Percentiles rank a stretch among this genome's conserved stretches.
Conservation (phyloP, 345 rosid genomes). For the Acer yangbiense region DNA sequence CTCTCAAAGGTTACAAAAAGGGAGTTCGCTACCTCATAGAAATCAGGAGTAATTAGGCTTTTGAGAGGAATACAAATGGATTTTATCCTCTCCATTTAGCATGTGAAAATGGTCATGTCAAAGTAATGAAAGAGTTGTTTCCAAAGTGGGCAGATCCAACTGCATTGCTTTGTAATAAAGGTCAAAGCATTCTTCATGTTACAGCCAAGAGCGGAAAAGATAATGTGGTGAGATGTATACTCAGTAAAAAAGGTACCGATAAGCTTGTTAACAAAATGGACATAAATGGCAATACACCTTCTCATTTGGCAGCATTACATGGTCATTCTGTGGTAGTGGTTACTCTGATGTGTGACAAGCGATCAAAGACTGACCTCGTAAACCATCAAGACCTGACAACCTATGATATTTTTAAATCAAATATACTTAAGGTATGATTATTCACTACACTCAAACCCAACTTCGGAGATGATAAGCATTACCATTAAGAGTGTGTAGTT, state of each 20-base stretch:
- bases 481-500: too few relatives aligned
- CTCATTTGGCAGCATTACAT: constrained; percentile 32
- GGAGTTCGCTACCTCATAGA: neutral
- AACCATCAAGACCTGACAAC: constrained; percentile 30
- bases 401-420: constrained; percentile 19
- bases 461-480: too few relatives aligned
- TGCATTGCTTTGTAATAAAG: constrained; percentile 14
- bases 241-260: constrained; percentile 4
- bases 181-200: constrained; percentile 31
- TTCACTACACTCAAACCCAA: too few relatives aligned
- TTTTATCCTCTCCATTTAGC: constrained; percentile 32
- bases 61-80: constrained; percentile 10
- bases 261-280: constrained; percentile 28
- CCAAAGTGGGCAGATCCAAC: constrained; percentile 19
- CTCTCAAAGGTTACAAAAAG: neutral
- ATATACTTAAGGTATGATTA: neutral
- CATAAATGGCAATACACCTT: constrained; percentile 34
- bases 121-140: constrained; percentile 20
- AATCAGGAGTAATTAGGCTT: neutral
- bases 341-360: constrained; percentile 16
- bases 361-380: constrained; percentile 13
- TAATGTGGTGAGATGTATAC: constrained; percentile 16
- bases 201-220: constrained; percentile 27
- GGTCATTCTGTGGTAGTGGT: constrained; percentile 21
- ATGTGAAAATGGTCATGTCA: constrained; percentile 17